Evolutionary conservation across 495 filamentous ascomycete genomes (phyloP), one percentile per base, ranked within the genome.

Genomic region (Apiosordaria backusii): DNA sequence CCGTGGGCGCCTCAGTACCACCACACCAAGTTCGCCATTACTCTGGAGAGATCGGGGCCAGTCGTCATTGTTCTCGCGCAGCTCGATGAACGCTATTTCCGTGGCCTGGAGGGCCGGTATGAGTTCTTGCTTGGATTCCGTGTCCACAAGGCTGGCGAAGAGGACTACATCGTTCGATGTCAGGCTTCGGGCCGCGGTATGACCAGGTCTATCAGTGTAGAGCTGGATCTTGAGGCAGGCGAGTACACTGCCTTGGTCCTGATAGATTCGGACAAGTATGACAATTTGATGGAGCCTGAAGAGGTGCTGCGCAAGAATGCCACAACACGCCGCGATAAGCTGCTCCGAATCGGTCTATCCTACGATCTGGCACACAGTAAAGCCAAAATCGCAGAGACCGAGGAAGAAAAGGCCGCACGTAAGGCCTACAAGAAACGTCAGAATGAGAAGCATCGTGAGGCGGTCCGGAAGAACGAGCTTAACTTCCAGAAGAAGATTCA

Each of bases 1-100:
- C 91, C 94, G 1, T 97, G 92, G 92, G 89, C 86, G 21, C 83
- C 88, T 3, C 91, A 93, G 65, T 97, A 96, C 71, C 88, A 93
- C 67, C 85, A 89, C 68, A 94, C 91, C 22, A 91, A 92, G 65
- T 97, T 96, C 74, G 77, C 83, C 62, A 83, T 97, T 61, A 85
- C 83, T 4, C 80, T 97, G 1, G 82, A 81, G 10, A 86, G 89
- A 67, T 76, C 81, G 1, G 86, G 90, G 0, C 87, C 89, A 0
- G 85, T 91, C 1, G 91, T 97, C 26, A 84, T 97, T 50, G 89
- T 91, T 9, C 83, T 97, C 21, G 89, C 86, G 3, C 91, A 96
- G 76, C 87, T 96, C 22, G 93, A 98, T 72, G 82, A 86, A 27
- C 87, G 93, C 5, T 98, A 97, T 72, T 98, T 92, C 79, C 80